phyloP scores from a whole-genome alignment of 1,284 basidiomycete species.

The Inonotus hispidus region DNA sequence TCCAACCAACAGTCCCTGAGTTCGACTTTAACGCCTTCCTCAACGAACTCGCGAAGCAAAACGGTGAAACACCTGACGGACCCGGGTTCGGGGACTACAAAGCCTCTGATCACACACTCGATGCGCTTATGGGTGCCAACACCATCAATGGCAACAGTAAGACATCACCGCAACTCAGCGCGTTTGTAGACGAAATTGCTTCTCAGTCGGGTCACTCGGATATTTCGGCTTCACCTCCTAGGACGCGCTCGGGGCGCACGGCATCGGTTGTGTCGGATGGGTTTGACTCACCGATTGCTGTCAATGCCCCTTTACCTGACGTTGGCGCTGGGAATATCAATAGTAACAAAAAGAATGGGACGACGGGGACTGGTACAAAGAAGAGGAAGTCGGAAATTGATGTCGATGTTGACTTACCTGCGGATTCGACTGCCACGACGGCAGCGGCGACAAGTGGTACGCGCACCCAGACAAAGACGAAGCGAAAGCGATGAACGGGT shows the following conservation, averaged over 20 bases:
- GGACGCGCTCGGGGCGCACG: neutral
- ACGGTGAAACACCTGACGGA: neutral
- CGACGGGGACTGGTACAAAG: neutral
- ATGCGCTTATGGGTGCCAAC: neutral
- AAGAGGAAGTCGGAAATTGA: conserved; percentile 19
- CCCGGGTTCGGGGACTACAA: conserved; percentile 9
- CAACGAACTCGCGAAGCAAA: conserved; percentile 29
- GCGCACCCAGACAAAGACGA: conserved; percentile 15
- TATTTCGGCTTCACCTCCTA: conserved; percentile 13
- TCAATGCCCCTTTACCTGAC: neutral
- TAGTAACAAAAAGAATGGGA: neutral
- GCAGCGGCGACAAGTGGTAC: neutral
- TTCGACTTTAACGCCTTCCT: conserved; percentile 48
- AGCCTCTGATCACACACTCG: neutral
- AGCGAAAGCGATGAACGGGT: conserved; percentile 24
- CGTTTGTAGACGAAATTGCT: conserved; percentile 33
- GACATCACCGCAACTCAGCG: conserved; percentile 23
- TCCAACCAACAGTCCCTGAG: conserved; percentile 24
- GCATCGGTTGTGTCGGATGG: neutral
- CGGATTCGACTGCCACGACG: neutral
- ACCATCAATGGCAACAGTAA: neutral
- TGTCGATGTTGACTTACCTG: neutral
- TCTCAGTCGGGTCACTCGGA: conserved; percentile 25
- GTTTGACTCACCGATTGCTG: neutral
- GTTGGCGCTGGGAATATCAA: neutral